A percentile compares a stretch with the other conserved stretches of the same genome.
Conservation (phyloP, 306 rosid species). For the Castanea crenata region DNA sequence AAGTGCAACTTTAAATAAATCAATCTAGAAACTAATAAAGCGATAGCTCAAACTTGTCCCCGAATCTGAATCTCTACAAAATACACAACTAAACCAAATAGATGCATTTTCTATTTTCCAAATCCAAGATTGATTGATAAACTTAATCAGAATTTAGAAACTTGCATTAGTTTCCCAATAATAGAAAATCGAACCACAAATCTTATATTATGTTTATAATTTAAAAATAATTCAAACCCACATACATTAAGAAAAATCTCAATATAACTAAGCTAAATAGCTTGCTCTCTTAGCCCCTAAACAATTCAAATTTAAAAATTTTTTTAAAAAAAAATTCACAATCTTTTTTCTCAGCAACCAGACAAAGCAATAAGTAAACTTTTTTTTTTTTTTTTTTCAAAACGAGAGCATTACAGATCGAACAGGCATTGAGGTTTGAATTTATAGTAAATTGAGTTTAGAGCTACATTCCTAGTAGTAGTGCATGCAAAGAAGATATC, state of each 20-base stretch:
- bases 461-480: too few relatives aligned
- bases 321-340: too few relatives aligned
- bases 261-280: not conserved
- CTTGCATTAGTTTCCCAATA: not conserved
- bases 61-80: not conserved
- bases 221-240: too few relatives aligned
- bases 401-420: constrained; percentile 13
- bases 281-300: not conserved
- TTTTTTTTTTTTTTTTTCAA: not conserved
- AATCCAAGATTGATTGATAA: not conserved
- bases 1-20: not conserved
- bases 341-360: constrained; percentile 22
- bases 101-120: not conserved
- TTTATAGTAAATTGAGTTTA: too few relatives aligned
- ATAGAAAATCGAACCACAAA: not conserved
- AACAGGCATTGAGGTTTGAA: not conserved
- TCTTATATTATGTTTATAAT: not conserved
- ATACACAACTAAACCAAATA: not conserved
- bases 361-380: not conserved
- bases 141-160: not conserved
- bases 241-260: not conserved
- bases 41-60: not conserved
- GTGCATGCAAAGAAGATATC: too few relatives aligned
- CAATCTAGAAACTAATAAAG: not conserved
- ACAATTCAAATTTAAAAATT: not conserved